Base-by-base conservation (phyloP, 176 grass and related monocot genomes). In the Olyra latifolia region DNA sequence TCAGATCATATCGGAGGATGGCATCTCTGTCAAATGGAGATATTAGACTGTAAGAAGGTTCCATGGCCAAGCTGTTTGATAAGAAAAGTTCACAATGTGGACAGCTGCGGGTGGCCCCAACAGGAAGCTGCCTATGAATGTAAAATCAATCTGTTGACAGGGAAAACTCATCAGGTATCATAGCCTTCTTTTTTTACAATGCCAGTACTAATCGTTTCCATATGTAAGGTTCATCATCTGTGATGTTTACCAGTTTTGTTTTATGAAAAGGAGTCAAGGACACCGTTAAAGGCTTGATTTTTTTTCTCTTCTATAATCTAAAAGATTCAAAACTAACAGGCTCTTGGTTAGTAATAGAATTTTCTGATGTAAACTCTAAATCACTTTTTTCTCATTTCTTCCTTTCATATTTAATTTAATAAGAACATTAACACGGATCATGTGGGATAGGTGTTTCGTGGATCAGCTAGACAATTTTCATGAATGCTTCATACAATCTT, bases 111-210 rank as follows among this genome's bases (percentile, higher is more conserved):
- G 5, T 91, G 95, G 92, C 81, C 90, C 16, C 64, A 78, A 45
- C 89, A 91, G 42, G 77, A 88, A 73, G 76, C 56, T 79, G 96
- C 96, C 17, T 93, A 99, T 73, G 92, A 99, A 70, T 99, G 96
- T 73, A 95, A 93, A 89, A 87, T 99, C 69, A 91, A 95, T 68
- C 90, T 99, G 27, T 72, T 99, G 88, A 95, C 96, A 2, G 92
- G 96, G 39, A 99, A 95, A 91, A 99, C 96, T 77, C 96, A 95
- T 88, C 96, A 99, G 92, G 96, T 99, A 91, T 29, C 10, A 19
- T 74, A 57, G 48, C 5, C 38, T 29, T 42, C 0, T 62, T 40
- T 61, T n/a, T 71, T 45, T 0, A 35, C 2, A 11, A 66, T 67
- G 41, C 27, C 32, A 27, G 63, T 57, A 19, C 35, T 23, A 1